Percentiles rank a stretch among this genome's conserved stretches.
These are phyloP conservation scores for Lentinula novae-zelandiae DNA, from an alignment of 1,284 basidiomycete species.

Conservation along the genomic window DNA sequence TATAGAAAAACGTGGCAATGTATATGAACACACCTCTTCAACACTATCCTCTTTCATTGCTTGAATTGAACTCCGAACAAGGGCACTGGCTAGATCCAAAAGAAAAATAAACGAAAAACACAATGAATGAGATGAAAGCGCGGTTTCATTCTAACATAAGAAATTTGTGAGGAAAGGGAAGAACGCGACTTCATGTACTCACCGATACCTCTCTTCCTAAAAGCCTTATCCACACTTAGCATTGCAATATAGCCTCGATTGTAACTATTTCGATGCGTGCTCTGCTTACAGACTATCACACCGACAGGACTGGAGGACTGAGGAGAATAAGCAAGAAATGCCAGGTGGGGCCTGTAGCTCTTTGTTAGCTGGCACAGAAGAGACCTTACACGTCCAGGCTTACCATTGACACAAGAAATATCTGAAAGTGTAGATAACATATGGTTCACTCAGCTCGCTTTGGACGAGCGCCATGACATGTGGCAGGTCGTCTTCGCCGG, in stretches of 20 bases:
- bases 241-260: constrained; percentile 98
- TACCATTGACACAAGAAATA: constrained; percentile 96
- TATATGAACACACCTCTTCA: constrained; percentile 61
- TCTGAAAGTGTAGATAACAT: constrained; percentile 90
- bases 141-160: constrained; percentile 37
- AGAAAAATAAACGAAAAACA: constrained; percentile 21
- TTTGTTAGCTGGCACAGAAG: background rate
- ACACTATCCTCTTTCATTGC: constrained; percentile 80
- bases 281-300: constrained; percentile 95
- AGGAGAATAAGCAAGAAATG: background rate
- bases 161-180: constrained; percentile 35
- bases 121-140: constrained; percentile 16
- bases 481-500: constrained; percentile 74
- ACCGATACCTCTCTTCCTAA: constrained; percentile 91
- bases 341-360: constrained; percentile 32
- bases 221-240: constrained; percentile 83
- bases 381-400: constrained; percentile 21
- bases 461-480: constrained; percentile 86
- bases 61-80: constrained; percentile 76
- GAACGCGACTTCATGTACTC: constrained; percentile 32
- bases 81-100: constrained; percentile 59
- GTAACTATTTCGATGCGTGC: constrained; percentile 70
- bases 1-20: no score
- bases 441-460: constrained; percentile 92
- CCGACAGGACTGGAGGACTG: constrained; percentile 66